Evolutionary conservation across 306 rosid species (phyloP).

Genomic region (Cucumis hystrix): DNA sequence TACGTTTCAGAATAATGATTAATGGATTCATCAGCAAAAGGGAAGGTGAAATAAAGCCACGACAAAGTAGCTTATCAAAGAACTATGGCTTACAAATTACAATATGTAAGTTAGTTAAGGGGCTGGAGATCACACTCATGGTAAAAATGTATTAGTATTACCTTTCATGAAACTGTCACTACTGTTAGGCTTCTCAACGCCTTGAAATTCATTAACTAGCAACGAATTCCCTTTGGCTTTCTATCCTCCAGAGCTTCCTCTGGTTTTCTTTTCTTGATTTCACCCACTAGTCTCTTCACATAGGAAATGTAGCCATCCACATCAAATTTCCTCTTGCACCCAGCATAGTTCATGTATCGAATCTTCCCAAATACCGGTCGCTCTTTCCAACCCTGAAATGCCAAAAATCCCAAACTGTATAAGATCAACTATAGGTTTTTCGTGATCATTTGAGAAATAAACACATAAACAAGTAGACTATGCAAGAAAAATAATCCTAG

Average conservation of each 20-base stretch:
- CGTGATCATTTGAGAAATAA: not conserved
- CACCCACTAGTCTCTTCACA: conserved; percentile 39
- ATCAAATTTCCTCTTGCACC: conserved; percentile 86
- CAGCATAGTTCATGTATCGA: conserved; percentile 81
- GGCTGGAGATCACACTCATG: not conserved
- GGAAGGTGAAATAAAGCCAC: not conserved
- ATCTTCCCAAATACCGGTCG: conserved; percentile 80
- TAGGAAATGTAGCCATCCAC: conserved; percentile 64
- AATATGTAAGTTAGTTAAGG: not conserved
- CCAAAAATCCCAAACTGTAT: not conserved
- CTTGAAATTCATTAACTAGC: not conserved
- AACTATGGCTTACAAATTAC: not conserved
- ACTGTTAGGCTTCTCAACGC: not conserved
- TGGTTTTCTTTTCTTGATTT: conserved; percentile 51
- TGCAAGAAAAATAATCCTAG: not conserved
- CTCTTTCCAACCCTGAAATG: conserved; percentile 78
- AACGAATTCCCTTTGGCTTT: conserved; percentile 36
- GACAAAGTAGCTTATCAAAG: not conserved
- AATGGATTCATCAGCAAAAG: not conserved
- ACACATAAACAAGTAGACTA: not conserved
- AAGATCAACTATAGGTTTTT: not conserved
- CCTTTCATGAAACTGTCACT: not conserved
- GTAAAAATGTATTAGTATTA: not conserved
- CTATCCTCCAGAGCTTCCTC: conserved; percentile 24
- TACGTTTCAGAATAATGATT: no score